Evolutionary conservation across 2,329 filamentous ascomycete species (phyloP), one percentile per base, ranked within the genome.

Genomic region (Pseudogymnoascus sp.): DNA sequence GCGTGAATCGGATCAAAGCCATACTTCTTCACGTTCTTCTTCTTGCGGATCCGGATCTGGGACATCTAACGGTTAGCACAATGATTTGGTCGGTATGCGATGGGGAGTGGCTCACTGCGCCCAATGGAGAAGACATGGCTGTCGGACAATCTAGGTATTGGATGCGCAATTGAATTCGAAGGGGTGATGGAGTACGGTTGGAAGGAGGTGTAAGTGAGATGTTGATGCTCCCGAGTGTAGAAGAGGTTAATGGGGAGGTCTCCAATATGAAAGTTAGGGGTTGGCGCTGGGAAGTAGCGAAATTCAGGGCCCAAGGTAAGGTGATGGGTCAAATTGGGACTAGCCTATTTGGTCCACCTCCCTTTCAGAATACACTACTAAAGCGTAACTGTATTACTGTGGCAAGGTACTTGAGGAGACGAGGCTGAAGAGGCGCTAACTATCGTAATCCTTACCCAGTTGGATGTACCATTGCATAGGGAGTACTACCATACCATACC

Each of bases 21-120:
- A 58, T 58, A 58, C 68, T 73, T 73, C 67, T 73, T 73, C 81
- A 99, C 93, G 85, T 99, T 97, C 90, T 99, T 99, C 93, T 99
- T 99, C 79, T 91, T 89, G 80, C 94, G 92, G 76, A 97, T 92
- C 89, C 96, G 94, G 79, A 95, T 90, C 86, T 91, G 77, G 65
- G 71, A 66, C 69, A 68, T 71, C 36, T 47, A 58, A 37, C 50
- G 62, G 36, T 50, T 63, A 61, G 57, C 54, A 63, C 71, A 62
- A 70, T 70, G 68, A 65, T 64, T 58, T 39, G 37, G 25, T 37
- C 35, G 33, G 33, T 63, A 43, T 41, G 61, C 50, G n/a, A 60
- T 60, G 64, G 61, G 64, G 58, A 63, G 39, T 65, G 76, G 76
- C 78, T 70, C 80, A 81, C 78, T 74, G 78, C 78, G 72, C 77